phyloP scores from a whole-genome alignment of 495 filamentous ascomycete species.

The Apiosordaria backusii region DNA sequence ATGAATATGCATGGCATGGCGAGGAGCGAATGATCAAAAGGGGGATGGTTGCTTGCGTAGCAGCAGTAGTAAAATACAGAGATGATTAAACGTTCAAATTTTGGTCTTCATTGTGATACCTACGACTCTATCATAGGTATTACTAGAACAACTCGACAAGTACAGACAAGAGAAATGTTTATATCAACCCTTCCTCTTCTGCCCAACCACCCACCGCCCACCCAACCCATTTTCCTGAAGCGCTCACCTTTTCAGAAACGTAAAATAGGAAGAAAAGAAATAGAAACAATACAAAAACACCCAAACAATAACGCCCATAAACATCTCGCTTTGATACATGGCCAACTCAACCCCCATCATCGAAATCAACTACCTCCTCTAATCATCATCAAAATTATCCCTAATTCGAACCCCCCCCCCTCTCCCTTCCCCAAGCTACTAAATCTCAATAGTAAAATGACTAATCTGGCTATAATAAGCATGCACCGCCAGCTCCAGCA shows the following conservation, averaged over 20 bases:
- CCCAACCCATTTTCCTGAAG: not conserved
- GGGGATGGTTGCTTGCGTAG: not conserved
- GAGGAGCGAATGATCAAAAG: not conserved
- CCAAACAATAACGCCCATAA: not conserved
- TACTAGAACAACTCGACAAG: too few species aligned
- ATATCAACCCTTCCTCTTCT: not conserved
- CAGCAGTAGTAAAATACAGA: not conserved
- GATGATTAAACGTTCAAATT: not conserved
- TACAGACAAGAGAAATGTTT: not conserved
- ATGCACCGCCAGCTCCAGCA: constrained; percentile 61
- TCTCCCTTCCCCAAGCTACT: constrained; percentile 9
- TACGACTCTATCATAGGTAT: not conserved
- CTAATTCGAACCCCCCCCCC: too few species aligned
- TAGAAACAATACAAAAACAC: not conserved
- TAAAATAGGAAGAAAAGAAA: not conserved
- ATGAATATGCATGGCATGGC: not conserved
- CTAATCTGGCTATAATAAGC: constrained; percentile 67
- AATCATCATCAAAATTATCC: too few species aligned
- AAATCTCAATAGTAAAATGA: constrained; percentile 64
- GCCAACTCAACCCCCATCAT: not conserved
- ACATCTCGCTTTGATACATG: not conserved
- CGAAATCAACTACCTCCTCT: not conserved
- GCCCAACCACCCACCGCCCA: not conserved
- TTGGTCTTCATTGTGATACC: not conserved
- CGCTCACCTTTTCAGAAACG: not conserved